Base-by-base conservation (phyloP, 1,284 basidiomycete species). In the Coniophora puteana region DNA sequence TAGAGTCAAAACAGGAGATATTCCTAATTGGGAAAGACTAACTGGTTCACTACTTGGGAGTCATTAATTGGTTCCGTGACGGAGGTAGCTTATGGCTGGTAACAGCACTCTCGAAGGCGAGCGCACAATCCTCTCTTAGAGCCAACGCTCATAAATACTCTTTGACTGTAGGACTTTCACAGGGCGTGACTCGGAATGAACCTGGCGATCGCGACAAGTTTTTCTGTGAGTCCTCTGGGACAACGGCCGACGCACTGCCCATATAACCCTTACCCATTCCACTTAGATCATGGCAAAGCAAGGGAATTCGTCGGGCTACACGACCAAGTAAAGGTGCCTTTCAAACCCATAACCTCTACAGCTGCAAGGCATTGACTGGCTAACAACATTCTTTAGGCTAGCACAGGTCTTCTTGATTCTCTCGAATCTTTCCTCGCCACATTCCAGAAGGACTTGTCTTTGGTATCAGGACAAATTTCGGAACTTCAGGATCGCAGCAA, bases 391-490 rank as follows among this genome's bases (percentile, higher is more conserved):
- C 43, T 35, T 14, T 49, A 91, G 88, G 80, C 83, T 33, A 89
- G 89, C 57, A 69, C 84, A 36, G 71, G 75, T 49, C 72, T 97
- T 29, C 71, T 98, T 34, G 82, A 89, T 49, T 90, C 90, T 1
- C 74, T 99, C 4, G 86, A 94, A 51, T 73, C 80, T 2, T 98
- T 98, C 61, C 75, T 98, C 8, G 92, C 92, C 2, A 95, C 91
- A 0, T 99, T 99, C 55, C 93, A 97, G 63, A 85, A 78, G 51
- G 94, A 99, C 63, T 74, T 99, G 5, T 88, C 89, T 4, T 83
- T 86, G 2, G 93, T 98, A 4, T 97, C 95, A 3, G 89, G 91
- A 0, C 94, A 99, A 58, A 96, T 99, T 58, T 86, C 90, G 1
- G 89, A 95, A 50, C 74, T 99, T 18, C 95, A 99, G 59, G 76